These are phyloP conservation scores for Zymoseptoria tritici DNA, from an alignment of 2,329 filamentous ascomycete species.

Conservation along the genomic window DNA sequence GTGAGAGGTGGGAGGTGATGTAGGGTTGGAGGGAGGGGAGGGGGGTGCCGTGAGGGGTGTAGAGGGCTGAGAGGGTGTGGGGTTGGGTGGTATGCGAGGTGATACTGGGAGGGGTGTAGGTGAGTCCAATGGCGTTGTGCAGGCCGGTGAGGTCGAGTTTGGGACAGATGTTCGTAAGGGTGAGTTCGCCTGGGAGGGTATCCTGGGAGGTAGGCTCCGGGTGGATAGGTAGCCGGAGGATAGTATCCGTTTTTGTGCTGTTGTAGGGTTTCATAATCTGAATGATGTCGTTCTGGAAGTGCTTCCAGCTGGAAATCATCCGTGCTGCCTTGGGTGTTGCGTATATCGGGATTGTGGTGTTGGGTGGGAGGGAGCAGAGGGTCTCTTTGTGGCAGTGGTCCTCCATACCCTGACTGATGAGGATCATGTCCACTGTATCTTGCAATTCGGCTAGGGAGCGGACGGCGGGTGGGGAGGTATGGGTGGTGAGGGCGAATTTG, in stretches of 20 bases:
- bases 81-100: constrained; percentile 8
- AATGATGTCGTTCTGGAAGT: constrained; percentile 51
- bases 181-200: constrained; percentile 59
- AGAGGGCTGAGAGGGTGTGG: constrained; percentile 50
- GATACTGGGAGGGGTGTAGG: constrained; percentile 54
- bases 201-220: constrained; percentile 43
- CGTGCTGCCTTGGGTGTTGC: constrained; percentile 59
- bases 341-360: constrained; percentile 54
- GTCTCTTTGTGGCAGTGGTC: constrained; percentile 67
- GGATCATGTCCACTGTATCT: constrained; percentile 47
- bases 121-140: constrained; percentile 64
- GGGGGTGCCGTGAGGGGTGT: constrained; percentile 56
- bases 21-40: constrained; percentile 50
- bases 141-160: constrained; percentile 53
- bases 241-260: constrained; percentile 30
- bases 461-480: constrained; percentile 50
- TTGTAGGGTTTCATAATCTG: constrained; percentile 39
- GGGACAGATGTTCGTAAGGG: constrained; percentile 58
- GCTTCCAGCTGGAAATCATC: constrained; percentile 59
- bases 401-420: constrained; percentile 55
- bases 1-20: constrained; percentile 49
- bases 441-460: constrained; percentile 48
- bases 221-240: constrained; percentile 45
- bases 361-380: constrained; percentile 53
- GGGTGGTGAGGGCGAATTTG: constrained; percentile 53